Percentiles rank a stretch among this genome's conserved stretches.
Conservation (phyloP, 1,139 yeast genomes). For the Lodderomyces jiufengensis region DNA sequence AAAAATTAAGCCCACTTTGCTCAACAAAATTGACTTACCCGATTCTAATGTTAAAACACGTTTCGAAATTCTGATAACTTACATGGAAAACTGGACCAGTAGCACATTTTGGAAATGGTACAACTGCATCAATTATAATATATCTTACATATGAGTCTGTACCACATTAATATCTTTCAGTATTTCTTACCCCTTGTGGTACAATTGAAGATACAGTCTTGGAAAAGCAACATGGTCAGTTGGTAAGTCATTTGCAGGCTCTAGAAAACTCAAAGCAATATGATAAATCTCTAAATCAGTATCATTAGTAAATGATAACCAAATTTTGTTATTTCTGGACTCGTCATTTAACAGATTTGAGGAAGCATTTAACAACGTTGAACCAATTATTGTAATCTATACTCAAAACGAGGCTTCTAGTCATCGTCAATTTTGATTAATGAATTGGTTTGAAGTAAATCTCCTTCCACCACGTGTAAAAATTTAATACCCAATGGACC, state of each 20-base stretch:
- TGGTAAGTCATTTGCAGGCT: constrained; percentile 19
- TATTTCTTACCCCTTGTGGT: constrained; percentile 57
- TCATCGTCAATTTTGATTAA: too few relatives aligned
- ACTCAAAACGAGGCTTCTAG: too few relatives aligned
- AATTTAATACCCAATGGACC: too few relatives aligned
- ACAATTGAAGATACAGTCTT: constrained; percentile 41
- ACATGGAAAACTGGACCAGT: constrained; percentile 58
- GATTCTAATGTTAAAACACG: constrained; percentile 26
- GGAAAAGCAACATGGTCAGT: constrained; percentile 30
- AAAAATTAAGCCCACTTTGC: constrained; percentile 35
- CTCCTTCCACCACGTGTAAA: too few relatives aligned
- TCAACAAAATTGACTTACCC: constrained; percentile 24
- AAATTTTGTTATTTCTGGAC: constrained; percentile 24
- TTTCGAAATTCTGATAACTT: constrained; percentile 34
- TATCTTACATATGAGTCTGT: constrained; percentile 43
- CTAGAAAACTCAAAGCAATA: constrained; percentile 49
- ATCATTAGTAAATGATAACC: constrained; percentile 59
- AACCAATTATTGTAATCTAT: constrained; percentile 29
- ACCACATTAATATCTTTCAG: constrained; percentile 46
- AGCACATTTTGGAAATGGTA: constrained; percentile 49
- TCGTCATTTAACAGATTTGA: constrained; percentile 35
- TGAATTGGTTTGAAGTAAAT: too few relatives aligned
- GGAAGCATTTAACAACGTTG: constrained; percentile 48
- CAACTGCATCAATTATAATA: constrained; percentile 54
- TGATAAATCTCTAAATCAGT: constrained; percentile 48